Evolutionary conservation across 23 red algal species (phyloP).

Genomic region (Cyanidium caldarium): DNA sequence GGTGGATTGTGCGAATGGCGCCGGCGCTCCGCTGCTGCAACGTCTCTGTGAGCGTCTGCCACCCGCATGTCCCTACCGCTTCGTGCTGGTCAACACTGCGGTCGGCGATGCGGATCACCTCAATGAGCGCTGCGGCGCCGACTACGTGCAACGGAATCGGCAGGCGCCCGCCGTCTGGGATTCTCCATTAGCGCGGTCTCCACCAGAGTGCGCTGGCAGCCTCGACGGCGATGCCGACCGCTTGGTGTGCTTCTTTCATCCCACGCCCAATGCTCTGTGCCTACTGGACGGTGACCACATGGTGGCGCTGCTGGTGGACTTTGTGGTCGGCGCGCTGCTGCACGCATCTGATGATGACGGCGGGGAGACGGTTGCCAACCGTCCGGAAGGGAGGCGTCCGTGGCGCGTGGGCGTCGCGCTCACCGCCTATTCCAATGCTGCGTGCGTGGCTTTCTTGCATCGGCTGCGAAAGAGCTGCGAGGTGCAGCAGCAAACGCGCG

Average conservation of each 20-base stretch:
- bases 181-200: background rate
- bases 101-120: constrained; percentile 24
- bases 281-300: constrained; percentile 60
- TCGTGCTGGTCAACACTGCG: constrained; percentile 26
- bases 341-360: background rate
- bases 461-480: background rate
- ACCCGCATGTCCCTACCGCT: background rate
- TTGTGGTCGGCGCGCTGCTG: constrained; percentile 5
- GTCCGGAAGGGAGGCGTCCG: background rate
- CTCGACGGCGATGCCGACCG: constrained; percentile 97
- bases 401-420: constrained; percentile 53
- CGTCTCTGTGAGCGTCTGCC: constrained; percentile 5
- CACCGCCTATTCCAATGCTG: constrained; percentile 91
- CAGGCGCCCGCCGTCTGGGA: background rate
- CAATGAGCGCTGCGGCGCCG: constrained; percentile 74
- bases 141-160: constrained; percentile 65
- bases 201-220: constrained; percentile 19
- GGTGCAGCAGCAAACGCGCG: background rate
- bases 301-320: constrained; percentile 26
- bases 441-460: constrained; percentile 30
- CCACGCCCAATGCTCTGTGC: background rate
- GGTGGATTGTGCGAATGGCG: constrained; percentile 90
- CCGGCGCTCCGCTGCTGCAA: constrained; percentile 21
- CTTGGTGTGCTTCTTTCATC: constrained; percentile 27
- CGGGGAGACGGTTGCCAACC: background rate